A percentile compares a stretch with the other conserved stretches of the same genome.
phyloP scores from a whole-genome alignment of 495 filamentous ascomycete species.

The Neurospora sp. region DNA sequence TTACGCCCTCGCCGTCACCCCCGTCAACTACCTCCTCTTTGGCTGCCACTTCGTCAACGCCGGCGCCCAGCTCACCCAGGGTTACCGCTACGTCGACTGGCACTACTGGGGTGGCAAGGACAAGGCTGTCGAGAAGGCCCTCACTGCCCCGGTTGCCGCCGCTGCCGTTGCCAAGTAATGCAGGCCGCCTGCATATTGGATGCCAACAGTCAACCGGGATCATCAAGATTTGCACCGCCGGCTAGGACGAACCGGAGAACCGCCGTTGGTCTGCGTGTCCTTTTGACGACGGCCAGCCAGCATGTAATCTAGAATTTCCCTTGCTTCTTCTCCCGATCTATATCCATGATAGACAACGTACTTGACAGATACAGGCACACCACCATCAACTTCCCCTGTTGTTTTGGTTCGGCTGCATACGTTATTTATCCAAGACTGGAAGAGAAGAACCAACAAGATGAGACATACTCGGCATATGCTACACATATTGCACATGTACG shows the following conservation, averaged over 20 bases:
- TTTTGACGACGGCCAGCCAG: background rate
- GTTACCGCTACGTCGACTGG: slow-evolving; percentile 61
- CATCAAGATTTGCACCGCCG: background rate
- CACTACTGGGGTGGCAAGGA: slow-evolving; percentile 39
- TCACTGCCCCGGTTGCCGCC: background rate
- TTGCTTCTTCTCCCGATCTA: background rate
- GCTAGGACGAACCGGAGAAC: background rate
- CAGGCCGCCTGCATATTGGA: background rate
- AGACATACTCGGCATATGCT: background rate
- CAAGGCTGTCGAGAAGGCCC: slow-evolving; percentile 7
- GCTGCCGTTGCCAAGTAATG: background rate
- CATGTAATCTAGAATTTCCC: background rate
- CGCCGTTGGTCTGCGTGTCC: background rate
- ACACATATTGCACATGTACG: background rate
- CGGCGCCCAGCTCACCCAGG: slow-evolving; percentile 62
- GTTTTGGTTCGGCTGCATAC: background rate
- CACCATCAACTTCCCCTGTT: background rate
- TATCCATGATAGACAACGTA: background rate
- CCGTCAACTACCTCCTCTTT: slow-evolving; percentile 90
- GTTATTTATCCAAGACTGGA: background rate
- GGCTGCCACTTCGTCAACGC: slow-evolving; percentile 77
- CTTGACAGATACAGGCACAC: background rate
- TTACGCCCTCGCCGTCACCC: slow-evolving; percentile 82
- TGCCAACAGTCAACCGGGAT: background rate
- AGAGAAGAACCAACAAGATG: background rate